Evolutionary conservation across 768 basidiomycete species (phyloP).

Genomic region (Boletus huronensis): DNA sequence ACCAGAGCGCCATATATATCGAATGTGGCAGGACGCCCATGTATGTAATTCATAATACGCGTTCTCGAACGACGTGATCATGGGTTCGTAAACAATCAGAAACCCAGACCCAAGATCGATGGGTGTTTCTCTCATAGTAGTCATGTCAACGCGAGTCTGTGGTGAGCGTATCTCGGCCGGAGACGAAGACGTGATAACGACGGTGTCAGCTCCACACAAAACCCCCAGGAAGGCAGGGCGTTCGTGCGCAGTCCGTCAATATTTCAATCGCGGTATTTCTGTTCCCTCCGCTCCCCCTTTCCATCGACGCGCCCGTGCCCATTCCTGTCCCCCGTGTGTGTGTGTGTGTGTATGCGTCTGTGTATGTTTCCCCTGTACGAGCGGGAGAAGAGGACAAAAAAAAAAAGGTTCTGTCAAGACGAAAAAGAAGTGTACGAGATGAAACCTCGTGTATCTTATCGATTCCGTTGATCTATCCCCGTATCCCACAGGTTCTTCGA

Average conservation of each 20-base stretch:
- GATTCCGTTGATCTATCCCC: slow-evolving; percentile 17
- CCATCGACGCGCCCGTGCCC: slow-evolving; percentile 5
- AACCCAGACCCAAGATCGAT: too few species aligned
- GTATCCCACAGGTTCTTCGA: slow-evolving; percentile 5
- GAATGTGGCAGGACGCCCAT: neutral
- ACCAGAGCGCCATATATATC: too few species aligned
- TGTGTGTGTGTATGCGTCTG: neutral
- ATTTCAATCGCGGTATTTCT: neutral
- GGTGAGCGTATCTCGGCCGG: neutral
- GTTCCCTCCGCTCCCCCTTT: neutral
- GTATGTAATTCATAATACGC: too few species aligned
- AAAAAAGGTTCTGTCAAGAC: neutral
- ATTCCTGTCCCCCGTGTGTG: slow-evolving; percentile 1
- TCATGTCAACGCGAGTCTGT: slow-evolving; percentile 12
- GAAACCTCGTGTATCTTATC: slow-evolving; percentile 21
- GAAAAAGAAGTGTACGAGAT: neutral
- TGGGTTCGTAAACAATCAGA: too few species aligned
- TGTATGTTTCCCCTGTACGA: neutral
- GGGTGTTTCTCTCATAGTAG: slow-evolving; percentile 12
- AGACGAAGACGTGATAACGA: slow-evolving; percentile 1
- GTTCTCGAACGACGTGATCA: too few species aligned
- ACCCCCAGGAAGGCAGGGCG: neutral
- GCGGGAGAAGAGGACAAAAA: neutral
- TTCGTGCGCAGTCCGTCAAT: slow-evolving; percentile 1
- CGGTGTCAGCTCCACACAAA: slow-evolving; percentile 11